Conservation (phyloP, 176 grass and related monocot genomes). For the Aegilops tauschii region DNA sequence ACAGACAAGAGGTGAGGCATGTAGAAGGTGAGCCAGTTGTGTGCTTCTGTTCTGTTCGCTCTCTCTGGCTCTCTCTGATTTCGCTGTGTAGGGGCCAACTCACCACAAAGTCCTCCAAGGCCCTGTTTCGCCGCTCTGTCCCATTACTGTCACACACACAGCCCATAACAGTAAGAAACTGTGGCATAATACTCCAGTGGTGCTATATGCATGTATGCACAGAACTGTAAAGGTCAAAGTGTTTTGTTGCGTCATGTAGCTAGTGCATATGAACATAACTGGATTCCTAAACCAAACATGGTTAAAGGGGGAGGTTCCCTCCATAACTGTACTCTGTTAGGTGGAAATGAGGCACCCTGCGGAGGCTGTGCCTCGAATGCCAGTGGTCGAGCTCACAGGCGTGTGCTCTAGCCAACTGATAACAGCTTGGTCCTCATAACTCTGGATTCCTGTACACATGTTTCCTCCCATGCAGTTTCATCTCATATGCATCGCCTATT, state of each 20-base stretch:
- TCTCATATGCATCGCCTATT: background rate
- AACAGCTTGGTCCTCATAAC: background rate
- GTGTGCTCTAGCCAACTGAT: background rate
- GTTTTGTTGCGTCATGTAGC: background rate
- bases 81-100: background rate
- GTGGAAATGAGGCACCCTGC: background rate
- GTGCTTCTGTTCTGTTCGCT: background rate
- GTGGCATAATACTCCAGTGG: background rate
- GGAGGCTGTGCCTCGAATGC: background rate
- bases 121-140: background rate
- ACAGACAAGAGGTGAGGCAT: background rate
- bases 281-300: background rate
- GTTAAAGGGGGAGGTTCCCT: background rate
- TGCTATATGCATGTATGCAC: background rate
- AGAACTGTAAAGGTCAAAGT: slow-evolving; percentile 1
- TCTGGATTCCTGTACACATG: background rate
- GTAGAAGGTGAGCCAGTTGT: background rate
- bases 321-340: background rate
- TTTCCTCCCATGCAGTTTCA: background rate
- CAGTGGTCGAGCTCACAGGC: background rate
- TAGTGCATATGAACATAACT: slow-evolving; percentile 9
- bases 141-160: background rate
- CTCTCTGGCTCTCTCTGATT: background rate
- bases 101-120: background rate
- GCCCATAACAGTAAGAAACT: background rate